Conservation (phyloP, 106 monocot species). For the Cymbidium sinense region DNA sequence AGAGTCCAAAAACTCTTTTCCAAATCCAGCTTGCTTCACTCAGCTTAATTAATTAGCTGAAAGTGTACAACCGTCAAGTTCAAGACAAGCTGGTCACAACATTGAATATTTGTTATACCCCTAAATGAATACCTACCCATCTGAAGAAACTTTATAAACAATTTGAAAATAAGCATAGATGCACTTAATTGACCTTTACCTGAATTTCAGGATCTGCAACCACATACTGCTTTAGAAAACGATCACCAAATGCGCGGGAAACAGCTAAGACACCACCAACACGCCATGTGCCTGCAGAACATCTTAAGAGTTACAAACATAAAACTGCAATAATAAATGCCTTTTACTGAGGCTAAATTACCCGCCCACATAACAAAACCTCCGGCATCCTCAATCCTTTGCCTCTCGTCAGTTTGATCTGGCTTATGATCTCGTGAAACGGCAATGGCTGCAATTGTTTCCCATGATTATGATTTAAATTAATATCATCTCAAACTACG, state of each 20-base stretch:
- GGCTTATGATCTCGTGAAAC: slow-evolving; percentile 91
- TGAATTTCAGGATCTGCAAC: slow-evolving; percentile 84
- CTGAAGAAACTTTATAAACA: too few species aligned
- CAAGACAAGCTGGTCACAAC: neutral
- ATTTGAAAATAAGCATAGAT: neutral
- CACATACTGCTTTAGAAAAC: slow-evolving; percentile 74
- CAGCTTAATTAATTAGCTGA: too few species aligned
- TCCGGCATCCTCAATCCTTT: slow-evolving; percentile 81
- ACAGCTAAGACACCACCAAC: slow-evolving; percentile 90
- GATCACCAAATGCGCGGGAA: slow-evolving; percentile 88
- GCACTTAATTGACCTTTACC: slow-evolving; percentile 20
- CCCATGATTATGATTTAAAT: neutral
- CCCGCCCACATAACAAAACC: slow-evolving; percentile 98
- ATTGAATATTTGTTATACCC: neutral
- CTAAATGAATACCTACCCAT: too few species aligned
- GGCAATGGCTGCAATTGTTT: slow-evolving; percentile 65
- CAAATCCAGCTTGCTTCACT: too few species aligned
- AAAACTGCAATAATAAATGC: neutral
- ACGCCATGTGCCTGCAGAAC: slow-evolving; percentile 70
- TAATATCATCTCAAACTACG: neutral
- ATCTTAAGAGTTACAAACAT: neutral
- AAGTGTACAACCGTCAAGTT: too few species aligned
- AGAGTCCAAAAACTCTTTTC: too few species aligned
- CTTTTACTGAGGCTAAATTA: slow-evolving; percentile 15
- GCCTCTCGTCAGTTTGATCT: slow-evolving; percentile 76